A percentile compares a stretch with the other conserved stretches of the same genome.
These are phyloP conservation scores for Acacia pycnantha DNA, from an alignment of 331 rosid species.

Conservation along the genomic window DNA sequence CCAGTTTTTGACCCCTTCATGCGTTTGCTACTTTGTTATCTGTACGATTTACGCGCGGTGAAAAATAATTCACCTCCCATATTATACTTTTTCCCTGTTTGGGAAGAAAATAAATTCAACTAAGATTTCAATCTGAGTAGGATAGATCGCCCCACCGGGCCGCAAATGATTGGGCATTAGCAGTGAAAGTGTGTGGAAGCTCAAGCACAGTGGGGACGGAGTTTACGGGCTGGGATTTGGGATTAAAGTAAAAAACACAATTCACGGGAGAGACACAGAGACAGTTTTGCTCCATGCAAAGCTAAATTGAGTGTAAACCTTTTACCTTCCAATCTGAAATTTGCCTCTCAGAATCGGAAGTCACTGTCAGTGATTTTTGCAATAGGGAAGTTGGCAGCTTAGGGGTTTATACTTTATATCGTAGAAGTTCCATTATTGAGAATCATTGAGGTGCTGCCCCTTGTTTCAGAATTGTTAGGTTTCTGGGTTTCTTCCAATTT, in stretches of 20 bases:
- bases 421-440: constrained; percentile 17
- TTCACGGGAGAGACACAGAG: constrained; percentile 10
- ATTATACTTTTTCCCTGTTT: too few relatives aligned
- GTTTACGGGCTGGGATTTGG: constrained; percentile 7
- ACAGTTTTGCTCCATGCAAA: constrained; percentile 27
- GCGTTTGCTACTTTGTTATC: neutral
- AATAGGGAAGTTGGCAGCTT: constrained; percentile 3
- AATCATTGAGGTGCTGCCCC: constrained; percentile 28
- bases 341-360: constrained; percentile 4
- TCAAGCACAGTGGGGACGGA: neutral
- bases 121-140: neutral
- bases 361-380: constrained; percentile 29
- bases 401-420: constrained; percentile 27
- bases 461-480: neutral
- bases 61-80: neutral
- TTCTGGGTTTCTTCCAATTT: constrained; percentile 31
- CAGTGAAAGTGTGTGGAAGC: constrained; percentile 7
- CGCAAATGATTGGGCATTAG: constrained; percentile 29
- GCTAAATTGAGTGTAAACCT: constrained; percentile 9
- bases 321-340: constrained; percentile 12
- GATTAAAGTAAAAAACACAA: neutral
- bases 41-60: neutral
- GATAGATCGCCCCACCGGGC: neutral
- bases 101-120: neutral
- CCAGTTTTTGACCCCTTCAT: neutral